Evolutionary conservation across 805 yeast genomes (phyloP).

Genomic region (Candida sanyiensis): DNA sequence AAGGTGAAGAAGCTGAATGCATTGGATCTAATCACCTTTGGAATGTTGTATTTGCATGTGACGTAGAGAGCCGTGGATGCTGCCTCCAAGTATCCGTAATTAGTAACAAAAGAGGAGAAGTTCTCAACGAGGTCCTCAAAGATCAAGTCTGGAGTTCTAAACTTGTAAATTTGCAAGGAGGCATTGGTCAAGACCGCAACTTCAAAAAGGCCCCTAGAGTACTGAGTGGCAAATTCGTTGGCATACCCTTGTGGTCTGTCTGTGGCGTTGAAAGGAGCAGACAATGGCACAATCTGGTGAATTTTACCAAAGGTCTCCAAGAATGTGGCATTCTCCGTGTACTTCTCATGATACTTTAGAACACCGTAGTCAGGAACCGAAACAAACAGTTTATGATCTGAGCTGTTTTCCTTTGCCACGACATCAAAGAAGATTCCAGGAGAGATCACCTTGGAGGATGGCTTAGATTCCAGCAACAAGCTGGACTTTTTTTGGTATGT

Average conservation of each 20-base stretch:
- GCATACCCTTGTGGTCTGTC: constrained; percentile 76
- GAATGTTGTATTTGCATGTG: constrained; percentile 66
- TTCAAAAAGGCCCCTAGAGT: constrained; percentile 55
- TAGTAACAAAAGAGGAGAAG: constrained; percentile 61
- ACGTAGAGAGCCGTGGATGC: constrained; percentile 84
- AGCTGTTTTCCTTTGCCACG: constrained; percentile 28
- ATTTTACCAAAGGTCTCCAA: constrained; percentile 55
- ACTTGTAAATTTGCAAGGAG: constrained; percentile 71
- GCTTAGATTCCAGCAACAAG: constrained; percentile 49
- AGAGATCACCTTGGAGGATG: constrained; percentile 57
- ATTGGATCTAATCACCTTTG: constrained; percentile 42
- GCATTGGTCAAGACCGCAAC: constrained; percentile 79
- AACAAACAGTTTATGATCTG: constrained; percentile 52
- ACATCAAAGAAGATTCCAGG: constrained; percentile 86
- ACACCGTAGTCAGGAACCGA: constrained; percentile 84
- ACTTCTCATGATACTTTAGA: constrained; percentile 62
- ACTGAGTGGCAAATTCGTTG: constrained; percentile 83
- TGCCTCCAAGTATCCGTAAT: constrained; percentile 84
- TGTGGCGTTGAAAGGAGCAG: constrained; percentile 68
- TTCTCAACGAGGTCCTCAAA: constrained; percentile 67
- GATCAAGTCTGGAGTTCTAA: constrained; percentile 74
- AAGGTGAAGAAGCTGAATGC: constrained; percentile 39
- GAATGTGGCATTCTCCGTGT: constrained; percentile 78
- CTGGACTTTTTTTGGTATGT: constrained; percentile 53
- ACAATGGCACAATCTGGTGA: constrained; percentile 66